Percentiles rank a stretch among this genome's conserved stretches.
These are phyloP conservation scores for Boletus vinaceobasis DNA, from an alignment of 768 basidiomycete genomes.

Conservation along the genomic window DNA sequence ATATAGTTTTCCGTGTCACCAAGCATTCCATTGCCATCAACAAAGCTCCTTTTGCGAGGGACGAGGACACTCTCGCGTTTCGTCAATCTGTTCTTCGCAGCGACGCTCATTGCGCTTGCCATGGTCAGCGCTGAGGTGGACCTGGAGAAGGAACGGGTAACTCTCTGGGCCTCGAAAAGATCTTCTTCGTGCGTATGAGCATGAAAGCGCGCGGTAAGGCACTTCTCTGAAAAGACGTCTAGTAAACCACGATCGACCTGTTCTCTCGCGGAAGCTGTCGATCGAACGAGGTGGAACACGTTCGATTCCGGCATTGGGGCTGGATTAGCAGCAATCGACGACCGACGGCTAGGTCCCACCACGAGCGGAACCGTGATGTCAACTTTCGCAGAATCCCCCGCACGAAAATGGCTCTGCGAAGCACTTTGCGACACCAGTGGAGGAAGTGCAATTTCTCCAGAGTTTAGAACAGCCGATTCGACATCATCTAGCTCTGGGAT, in stretches of 20 bases:
- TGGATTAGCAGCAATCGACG: slow-evolving; percentile 59
- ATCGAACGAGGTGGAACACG: slow-evolving; percentile 63
- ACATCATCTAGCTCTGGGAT: slow-evolving; percentile 45
- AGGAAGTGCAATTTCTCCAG: slow-evolving; percentile 1
- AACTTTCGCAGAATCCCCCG: slow-evolving; percentile 18
- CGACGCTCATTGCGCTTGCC: slow-evolving; percentile 50
- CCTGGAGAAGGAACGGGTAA: slow-evolving; percentile 45
- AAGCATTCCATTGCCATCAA: slow-evolving; percentile 22
- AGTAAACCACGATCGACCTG: slow-evolving; percentile 74
- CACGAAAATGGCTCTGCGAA: slow-evolving; percentile 20
- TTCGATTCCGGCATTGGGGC: slow-evolving; percentile 44
- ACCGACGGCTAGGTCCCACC: slow-evolving; percentile 47
- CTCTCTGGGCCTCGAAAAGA: slow-evolving; percentile 54
- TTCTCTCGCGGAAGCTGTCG: slow-evolving; percentile 59
- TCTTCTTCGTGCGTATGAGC: slow-evolving; percentile 61
- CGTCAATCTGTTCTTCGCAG: slow-evolving; percentile 55
- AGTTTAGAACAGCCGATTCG: slow-evolving; percentile 5
- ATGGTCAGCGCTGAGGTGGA: slow-evolving; percentile 60
- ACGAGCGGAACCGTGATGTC: slow-evolving; percentile 11
- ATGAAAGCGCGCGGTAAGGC: slow-evolving; percentile 63
- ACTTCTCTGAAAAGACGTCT: slow-evolving; percentile 77
- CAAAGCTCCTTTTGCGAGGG: slow-evolving; percentile 53
- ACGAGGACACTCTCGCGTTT: slow-evolving; percentile 71
- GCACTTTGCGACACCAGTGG: neutral
- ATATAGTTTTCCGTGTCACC: slow-evolving; percentile 17